These are phyloP conservation scores for Dysphania ambrosioides DNA, from an alignment of 148 eudicot species.

Conservation along the genomic window DNA sequence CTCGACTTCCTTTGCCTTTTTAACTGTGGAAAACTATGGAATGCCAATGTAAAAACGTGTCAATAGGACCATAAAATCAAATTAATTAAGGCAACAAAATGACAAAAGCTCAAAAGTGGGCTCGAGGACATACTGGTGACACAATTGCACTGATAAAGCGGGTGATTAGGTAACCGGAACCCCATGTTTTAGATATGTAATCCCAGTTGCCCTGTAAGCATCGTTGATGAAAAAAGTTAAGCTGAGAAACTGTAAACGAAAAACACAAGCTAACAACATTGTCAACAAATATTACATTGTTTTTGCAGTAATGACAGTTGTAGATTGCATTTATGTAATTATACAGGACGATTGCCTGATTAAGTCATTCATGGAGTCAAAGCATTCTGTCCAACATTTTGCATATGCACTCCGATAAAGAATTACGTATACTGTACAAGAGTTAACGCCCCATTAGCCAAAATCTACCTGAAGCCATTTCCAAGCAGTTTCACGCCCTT, in stretches of 20 bases:
- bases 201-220: constrained; percentile 76
- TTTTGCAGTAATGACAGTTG: background rate
- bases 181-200: constrained; percentile 64
- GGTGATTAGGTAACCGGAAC: constrained; percentile 68
- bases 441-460: background rate
- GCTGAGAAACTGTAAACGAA: background rate
- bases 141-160: constrained; percentile 71
- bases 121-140: constrained; percentile 65
- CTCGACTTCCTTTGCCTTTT: constrained; percentile 75
- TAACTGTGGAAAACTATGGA: constrained; percentile 59
- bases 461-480: constrained; percentile 73
- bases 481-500: constrained; percentile 92
- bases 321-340: background rate
- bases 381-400: background rate
- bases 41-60: background rate
- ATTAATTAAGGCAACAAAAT: background rate
- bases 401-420: no score
- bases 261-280: background rate
- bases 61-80: no score
- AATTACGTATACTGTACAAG: background rate
- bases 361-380: background rate
- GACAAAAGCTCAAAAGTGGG: background rate
- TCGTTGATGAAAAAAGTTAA: constrained; percentile 1
- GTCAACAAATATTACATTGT: background rate
- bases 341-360: background rate